Conservation (phyloP, 306 rosid genomes). For the Heteromeles arbutifolia region DNA sequence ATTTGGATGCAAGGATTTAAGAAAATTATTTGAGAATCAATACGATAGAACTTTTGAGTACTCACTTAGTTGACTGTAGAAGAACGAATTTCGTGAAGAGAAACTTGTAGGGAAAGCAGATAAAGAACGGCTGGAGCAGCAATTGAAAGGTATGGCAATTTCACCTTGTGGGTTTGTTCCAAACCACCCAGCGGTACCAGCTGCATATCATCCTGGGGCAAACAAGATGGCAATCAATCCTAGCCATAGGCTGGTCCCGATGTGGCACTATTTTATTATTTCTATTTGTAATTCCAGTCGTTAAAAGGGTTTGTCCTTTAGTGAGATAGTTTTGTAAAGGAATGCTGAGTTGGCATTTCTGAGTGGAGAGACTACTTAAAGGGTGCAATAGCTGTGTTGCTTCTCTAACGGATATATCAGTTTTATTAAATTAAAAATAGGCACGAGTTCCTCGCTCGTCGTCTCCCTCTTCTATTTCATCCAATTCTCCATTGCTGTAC, state of each 20-base stretch:
- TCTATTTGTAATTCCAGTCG: too few species aligned
- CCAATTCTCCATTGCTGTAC: too few species aligned
- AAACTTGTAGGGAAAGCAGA: slow-evolving; percentile 61
- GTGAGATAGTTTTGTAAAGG: too few species aligned
- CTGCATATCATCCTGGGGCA: slow-evolving; percentile 56
- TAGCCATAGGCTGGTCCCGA: slow-evolving; percentile 66
- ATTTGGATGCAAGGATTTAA: background rate
- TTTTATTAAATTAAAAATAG: too few species aligned
- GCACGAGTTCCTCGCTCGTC: too few species aligned
- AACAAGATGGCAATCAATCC: slow-evolving; percentile 83
- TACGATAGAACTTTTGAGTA: background rate
- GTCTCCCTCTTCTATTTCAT: too few species aligned
- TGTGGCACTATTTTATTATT: slow-evolving; percentile 51
- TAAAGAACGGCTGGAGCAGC: slow-evolving; percentile 69
- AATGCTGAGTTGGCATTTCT: too few species aligned
- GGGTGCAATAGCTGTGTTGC: too few species aligned
- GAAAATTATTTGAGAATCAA: background rate
- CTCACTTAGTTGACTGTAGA: slow-evolving; percentile 24
- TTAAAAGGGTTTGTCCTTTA: too few species aligned
- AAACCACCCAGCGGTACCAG: slow-evolving; percentile 64
- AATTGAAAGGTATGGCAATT: slow-evolving; percentile 53
- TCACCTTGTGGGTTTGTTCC: slow-evolving; percentile 59
- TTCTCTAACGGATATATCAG: too few species aligned
- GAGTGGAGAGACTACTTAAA: too few species aligned
- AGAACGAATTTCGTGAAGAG: slow-evolving; percentile 83